Evolutionary conservation across 1,284 basidiomycete genomes (phyloP), one percentile per base, ranked within the genome.

Genomic region (Fistulina hepatica): DNA sequence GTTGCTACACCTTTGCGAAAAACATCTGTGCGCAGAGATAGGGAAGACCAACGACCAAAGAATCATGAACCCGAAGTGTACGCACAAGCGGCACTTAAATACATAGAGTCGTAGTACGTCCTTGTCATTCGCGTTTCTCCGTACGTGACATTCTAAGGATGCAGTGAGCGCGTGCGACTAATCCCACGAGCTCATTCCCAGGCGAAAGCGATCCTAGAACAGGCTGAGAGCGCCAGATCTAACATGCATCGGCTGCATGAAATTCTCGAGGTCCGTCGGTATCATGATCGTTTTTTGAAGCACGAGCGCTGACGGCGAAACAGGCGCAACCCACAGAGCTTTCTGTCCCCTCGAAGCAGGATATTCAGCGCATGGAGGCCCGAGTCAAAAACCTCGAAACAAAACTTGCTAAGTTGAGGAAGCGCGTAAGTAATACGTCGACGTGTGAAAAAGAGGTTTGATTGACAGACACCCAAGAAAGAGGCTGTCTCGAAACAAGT

Each of bases 11-110:
- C 81, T 8, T 63, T 83, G 33, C 63, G 68, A 39, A 73, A 64
- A 49, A 65, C 61, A 16, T 54, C 57, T 11, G 16, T n/a, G n/a
- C n/a, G n/a, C n/a, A n/a, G n/a, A n/a, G n/a, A n/a, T n/a, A n/a
- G n/a, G 10, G 36, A 39, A 23, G 47, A 40, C 16, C 45, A 53
- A 19, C 61, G 58, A 37, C 52, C 59, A 6, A 64, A 62, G 32
- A 70, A 76, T 27, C 61, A 71, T 9, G 75, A 81, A 23, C 80
- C 81, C 2, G 80, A 84, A 53, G 65, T 81, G 5, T 84, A 82
- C 53, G 78, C 74, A 0, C 64, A 73, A 42, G 82, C 82, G 5
- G 80, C 81, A 0, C 50, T 81, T 44, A 81, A 76, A 55, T 82
- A 78, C 48, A 63, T 85, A 39, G 74, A 81, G 51, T 68, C 73